A percentile compares a stretch with the other conserved stretches of the same genome.
Evolutionary conservation across 164 flowering plant species (phyloP).

Genomic region (Vitis amurensis): DNA sequence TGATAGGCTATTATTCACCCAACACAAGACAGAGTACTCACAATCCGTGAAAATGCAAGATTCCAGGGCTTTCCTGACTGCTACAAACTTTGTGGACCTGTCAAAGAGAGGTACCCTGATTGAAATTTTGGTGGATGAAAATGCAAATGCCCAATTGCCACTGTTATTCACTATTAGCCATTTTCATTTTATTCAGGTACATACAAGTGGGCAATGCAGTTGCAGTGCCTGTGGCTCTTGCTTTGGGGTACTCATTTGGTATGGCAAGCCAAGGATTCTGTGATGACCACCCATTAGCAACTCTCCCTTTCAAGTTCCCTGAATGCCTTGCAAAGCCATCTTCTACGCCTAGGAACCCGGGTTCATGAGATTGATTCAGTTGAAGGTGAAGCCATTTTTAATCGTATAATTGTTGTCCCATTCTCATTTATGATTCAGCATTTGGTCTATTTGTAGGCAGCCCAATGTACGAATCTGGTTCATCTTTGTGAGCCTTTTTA

Average conservation of each 20-base stretch:
- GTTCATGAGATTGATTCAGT: too few relatives aligned
- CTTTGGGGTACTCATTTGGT: conserved; percentile 19
- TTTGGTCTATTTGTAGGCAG: too few relatives aligned
- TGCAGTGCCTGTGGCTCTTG: conserved; percentile 16
- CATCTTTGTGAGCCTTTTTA: too few relatives aligned
- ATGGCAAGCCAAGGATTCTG: conserved; percentile 10
- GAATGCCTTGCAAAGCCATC: neutral
- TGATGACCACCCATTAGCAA: neutral
- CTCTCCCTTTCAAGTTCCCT: conserved; percentile 12
- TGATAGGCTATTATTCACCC: conserved; percentile 65
- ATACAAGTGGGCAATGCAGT: conserved; percentile 25
- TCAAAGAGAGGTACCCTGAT: conserved; percentile 45
- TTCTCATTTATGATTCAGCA: too few relatives aligned
- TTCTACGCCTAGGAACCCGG: neutral
- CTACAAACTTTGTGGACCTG: conserved; percentile 59
- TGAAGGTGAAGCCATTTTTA: too few relatives aligned
- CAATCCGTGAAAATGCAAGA: conserved; percentile 85
- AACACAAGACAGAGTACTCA: conserved; percentile 71
- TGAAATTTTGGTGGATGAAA: too few relatives aligned
- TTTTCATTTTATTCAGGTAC: conserved; percentile 2
- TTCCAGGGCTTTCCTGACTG: conserved; percentile 82
- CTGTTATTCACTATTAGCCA: too few relatives aligned
- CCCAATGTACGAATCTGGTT: too few relatives aligned
- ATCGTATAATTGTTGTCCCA: too few relatives aligned
- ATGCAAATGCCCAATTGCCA: too few relatives aligned